A percentile compares a stretch with the other conserved stretches of the same genome.
phyloP scores from a whole-genome alignment of 1,139 yeast species.

The Meyerozyma guilliermondii region DNA sequence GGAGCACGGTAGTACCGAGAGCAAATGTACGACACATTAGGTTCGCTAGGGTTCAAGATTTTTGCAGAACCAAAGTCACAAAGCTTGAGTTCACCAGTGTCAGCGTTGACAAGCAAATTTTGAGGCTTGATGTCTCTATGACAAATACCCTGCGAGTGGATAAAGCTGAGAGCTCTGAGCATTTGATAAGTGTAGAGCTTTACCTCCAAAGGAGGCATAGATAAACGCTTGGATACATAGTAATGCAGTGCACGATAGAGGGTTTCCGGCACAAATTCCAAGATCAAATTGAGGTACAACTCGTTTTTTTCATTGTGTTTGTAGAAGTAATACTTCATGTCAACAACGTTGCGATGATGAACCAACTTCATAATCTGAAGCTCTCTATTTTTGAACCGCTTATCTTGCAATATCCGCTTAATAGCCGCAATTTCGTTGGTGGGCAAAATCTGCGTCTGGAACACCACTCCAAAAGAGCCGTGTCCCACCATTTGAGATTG shows the following conservation, averaged over 20 bases:
- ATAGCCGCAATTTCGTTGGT: conserved; percentile 82
- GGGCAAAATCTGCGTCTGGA: conserved; percentile 76
- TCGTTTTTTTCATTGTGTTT: conserved; percentile 77
- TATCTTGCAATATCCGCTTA: conserved; percentile 91
- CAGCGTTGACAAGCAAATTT: conserved; percentile 83
- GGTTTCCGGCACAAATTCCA: conserved; percentile 94
- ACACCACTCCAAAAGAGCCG: conserved; percentile 96
- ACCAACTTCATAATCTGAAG: conserved; percentile 91
- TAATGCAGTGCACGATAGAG: conserved; percentile 82
- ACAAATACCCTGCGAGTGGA: conserved; percentile 88
- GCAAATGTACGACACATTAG: conserved; percentile 93
- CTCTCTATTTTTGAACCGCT: conserved; percentile 93
- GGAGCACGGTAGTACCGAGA: conserved; percentile 96
- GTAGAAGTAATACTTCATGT: conserved; percentile 82
- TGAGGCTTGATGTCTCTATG: conserved; percentile 98
- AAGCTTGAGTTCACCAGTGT: conserved; percentile 74
- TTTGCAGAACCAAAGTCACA: conserved; percentile 99
- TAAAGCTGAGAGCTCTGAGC: conserved; percentile 84
- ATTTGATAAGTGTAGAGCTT: conserved; percentile 89
- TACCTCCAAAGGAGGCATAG: conserved; percentile 88
- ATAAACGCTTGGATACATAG: conserved; percentile 69
- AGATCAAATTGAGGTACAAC: conserved; percentile 77
- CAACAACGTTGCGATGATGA: conserved; percentile 82
- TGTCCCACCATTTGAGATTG: conserved; percentile 89
- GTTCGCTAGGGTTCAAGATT: conserved; percentile 81